Base-by-base conservation (phyloP, 352 stramenopile genomes). In the Elongisporangium anandrum region DNA sequence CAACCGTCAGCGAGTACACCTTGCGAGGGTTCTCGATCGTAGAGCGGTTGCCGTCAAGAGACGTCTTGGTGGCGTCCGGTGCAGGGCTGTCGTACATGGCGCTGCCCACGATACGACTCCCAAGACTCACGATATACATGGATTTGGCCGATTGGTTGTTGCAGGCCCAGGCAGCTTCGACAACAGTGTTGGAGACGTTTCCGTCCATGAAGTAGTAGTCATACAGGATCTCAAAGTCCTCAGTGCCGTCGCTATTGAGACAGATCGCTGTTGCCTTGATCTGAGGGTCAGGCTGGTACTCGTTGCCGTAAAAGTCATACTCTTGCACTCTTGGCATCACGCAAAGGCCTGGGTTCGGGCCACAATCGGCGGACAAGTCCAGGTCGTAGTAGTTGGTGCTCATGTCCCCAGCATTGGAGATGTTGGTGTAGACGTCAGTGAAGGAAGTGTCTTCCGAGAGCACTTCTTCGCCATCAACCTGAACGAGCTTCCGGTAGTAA, bases 51-150 rank as follows among this genome's bases (percentile, higher is more conserved):
- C 64, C 19, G 50, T 63, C 4, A 68, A 64, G 23, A 63, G 47
- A 17, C 70, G 55, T 10, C 58, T 58, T 48, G 50, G 29, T 21
- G 50, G 41, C 3, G 23, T 34, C 12, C 17, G n/a, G 1, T 9
- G 34, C 20, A 17, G 15, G 38, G 20, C 3, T 55, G 52, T 5
- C 53, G 52, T 38, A 73, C 62, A 82, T 58, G 1, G 66, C 54
- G 47, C 81, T 71, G 2, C 65, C 75, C 9, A 77, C 48, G 5
- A 83, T 77, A 19, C 73, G 64, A 22, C 71, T 76, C 4, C 52
- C 69, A 19, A 84, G 65, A 41, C 70, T 75, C 49, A 79, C 75
- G 50, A 87, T 64, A 10, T 85, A 62, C 64, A 87, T 72, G 1
- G 72, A 80, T 29, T 70, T 69, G 12, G 72, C 61, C 5, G 68